These are phyloP conservation scores for Serendipita sp. DNA, from an alignment of 768 basidiomycete species.

Conservation along the genomic window DNA sequence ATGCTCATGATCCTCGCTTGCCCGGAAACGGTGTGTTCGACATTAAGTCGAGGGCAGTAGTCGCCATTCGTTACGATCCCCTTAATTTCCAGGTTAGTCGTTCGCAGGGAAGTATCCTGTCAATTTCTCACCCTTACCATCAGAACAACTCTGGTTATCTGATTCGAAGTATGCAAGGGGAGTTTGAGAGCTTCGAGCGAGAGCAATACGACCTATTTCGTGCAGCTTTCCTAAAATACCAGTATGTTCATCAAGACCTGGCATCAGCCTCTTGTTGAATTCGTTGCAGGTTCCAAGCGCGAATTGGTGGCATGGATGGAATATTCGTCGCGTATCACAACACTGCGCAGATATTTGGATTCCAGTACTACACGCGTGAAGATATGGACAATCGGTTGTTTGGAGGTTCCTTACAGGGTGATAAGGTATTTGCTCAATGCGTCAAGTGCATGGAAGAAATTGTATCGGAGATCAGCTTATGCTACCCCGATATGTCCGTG, in stretches of 20 bases:
- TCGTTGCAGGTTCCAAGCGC: constrained; percentile 66
- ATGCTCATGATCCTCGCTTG: constrained; percentile 63
- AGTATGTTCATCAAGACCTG: constrained; percentile 26
- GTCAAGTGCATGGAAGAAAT: constrained; percentile 55
- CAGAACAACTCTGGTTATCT: constrained; percentile 71
- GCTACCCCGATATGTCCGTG: constrained; percentile 52
- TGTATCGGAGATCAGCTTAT: constrained; percentile 36
- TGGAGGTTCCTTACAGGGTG: constrained; percentile 45
- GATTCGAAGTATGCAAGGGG: constrained; percentile 47
- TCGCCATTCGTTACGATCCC: constrained; percentile 71
- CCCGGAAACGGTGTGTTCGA: constrained; percentile 91
- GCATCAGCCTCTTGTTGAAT: background rate
- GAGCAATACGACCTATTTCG: constrained; percentile 93
- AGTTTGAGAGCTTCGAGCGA: constrained; percentile 67
- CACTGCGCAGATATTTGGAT: constrained; percentile 74
- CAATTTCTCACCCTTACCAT: background rate
- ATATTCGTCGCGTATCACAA: constrained; percentile 82
- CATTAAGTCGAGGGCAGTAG: constrained; percentile 82
- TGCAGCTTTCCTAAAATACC: constrained; percentile 89
- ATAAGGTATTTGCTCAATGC: constrained; percentile 61
- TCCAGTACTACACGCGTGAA: constrained; percentile 76
- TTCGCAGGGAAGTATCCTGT: background rate
- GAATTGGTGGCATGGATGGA: constrained; percentile 96
- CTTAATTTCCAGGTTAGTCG: constrained; percentile 56
- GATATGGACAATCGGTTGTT: constrained; percentile 81